Percentiles rank a stretch among this genome's conserved stretches.
phyloP scores from a whole-genome alignment of 208 protist genomes.

The Leishmania gerbilli region DNA sequence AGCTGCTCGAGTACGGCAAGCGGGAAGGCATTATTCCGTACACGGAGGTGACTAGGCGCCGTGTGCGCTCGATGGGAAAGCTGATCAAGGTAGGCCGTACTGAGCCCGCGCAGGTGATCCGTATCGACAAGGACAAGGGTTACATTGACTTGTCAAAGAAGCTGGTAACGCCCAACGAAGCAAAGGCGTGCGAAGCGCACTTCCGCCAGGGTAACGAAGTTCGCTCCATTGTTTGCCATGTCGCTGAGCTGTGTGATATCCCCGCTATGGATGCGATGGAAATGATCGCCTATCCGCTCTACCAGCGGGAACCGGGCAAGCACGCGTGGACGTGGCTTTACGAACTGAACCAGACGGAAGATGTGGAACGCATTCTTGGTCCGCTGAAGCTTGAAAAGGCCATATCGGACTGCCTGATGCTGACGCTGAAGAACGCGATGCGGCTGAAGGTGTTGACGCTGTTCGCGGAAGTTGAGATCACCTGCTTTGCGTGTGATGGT shows the following conservation, averaged over 20 bases:
- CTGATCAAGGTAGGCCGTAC: slow-evolving; percentile 97
- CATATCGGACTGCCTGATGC: slow-evolving; percentile 57
- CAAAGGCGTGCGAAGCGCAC: slow-evolving; percentile 92
- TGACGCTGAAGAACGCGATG: slow-evolving; percentile 88
- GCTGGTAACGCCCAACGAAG: slow-evolving; percentile 95
- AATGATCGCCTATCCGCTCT: slow-evolving; percentile 97
- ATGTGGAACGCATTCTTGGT: slow-evolving; percentile 74
- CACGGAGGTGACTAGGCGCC: slow-evolving; percentile 96
- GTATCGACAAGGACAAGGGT: slow-evolving; percentile 99
- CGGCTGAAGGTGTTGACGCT: slow-evolving; percentile 87
- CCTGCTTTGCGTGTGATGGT: slow-evolving; percentile 98
- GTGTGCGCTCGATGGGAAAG: slow-evolving; percentile 99
- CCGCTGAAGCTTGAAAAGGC: slow-evolving; percentile 71
- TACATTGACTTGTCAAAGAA: slow-evolving; percentile 99
- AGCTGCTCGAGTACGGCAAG: slow-evolving; percentile 98
- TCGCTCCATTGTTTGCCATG: slow-evolving; percentile 96
- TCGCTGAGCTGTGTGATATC: slow-evolving; percentile 89
- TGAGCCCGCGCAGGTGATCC: slow-evolving; percentile 97
- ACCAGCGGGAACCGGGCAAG: slow-evolving; percentile 73
- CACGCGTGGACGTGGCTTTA: slow-evolving; percentile 82
- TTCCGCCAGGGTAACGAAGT: slow-evolving; percentile 97
- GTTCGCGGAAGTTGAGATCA: slow-evolving; percentile 96
- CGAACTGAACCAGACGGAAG: slow-evolving; percentile 70
- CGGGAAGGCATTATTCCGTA: slow-evolving; percentile 99
- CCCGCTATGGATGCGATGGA: slow-evolving; percentile 84